Conservation (phyloP, 1,284 basidiomycete genomes). For the Serendipita sp. region DNA sequence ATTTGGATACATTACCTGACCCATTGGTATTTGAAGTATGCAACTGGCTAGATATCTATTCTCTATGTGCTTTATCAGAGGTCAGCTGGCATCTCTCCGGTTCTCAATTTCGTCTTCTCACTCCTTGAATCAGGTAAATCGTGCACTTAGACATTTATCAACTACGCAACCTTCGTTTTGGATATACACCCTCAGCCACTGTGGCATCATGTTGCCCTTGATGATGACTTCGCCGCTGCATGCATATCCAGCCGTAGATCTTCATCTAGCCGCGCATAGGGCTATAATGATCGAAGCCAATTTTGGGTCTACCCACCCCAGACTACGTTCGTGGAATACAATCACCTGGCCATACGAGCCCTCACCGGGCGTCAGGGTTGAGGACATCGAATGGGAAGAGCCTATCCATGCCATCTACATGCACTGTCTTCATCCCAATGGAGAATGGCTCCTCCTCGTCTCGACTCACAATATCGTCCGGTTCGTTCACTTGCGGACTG, state of each 20-base stretch:
- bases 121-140: background rate
- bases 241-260: background rate
- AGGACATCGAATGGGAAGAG: background rate
- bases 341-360: conserved; percentile 3
- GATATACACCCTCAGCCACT: background rate
- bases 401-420: background rate
- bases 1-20: background rate
- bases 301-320: background rate
- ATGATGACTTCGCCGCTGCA: background rate
- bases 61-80: background rate
- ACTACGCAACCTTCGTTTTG: background rate
- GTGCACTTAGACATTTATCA: background rate
- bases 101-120: background rate
- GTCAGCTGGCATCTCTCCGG: background rate
- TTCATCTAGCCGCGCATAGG: background rate
- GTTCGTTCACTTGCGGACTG: background rate
- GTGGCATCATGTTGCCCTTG: background rate
- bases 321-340: background rate
- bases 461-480: background rate
- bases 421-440: background rate
- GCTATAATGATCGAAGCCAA: background rate
- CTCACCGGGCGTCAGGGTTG: background rate
- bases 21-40: background rate
- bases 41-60: background rate
- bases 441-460: background rate